A percentile compares a stretch with the other conserved stretches of the same genome.
Conservation (phyloP, 129 eudicot genomes). For the Pseudognaphalium luteoalbum region DNA sequence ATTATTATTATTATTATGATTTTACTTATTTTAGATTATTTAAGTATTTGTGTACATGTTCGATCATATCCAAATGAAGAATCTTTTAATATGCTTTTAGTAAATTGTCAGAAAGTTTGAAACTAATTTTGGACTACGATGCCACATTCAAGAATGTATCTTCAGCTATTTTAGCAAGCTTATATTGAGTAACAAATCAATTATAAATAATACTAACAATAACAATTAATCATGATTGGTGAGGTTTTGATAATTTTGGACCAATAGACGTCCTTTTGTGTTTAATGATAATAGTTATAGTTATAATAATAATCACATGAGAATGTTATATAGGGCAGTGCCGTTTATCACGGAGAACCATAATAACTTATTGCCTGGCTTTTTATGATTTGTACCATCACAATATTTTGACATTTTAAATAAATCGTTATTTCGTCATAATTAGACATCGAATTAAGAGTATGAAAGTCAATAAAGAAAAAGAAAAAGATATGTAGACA, state of each 20-base stretch:
- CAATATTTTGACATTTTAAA: not conserved
- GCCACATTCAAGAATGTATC: too few relatives aligned
- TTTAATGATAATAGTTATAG: too few relatives aligned
- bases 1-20: too few relatives aligned
- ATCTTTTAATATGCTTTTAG: too few relatives aligned
- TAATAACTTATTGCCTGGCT: not conserved
- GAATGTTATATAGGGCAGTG: not conserved
- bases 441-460: not conserved
- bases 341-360: not conserved
- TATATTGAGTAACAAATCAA: slow-evolving; percentile 1
- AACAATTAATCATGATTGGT: not conserved
- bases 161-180: not conserved
- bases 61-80: too few relatives aligned
- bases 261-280: not conserved
- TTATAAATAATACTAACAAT: not conserved
- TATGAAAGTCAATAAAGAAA: not conserved
- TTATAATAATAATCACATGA: too few relatives aligned
- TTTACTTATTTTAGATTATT: not conserved
- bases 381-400: not conserved
- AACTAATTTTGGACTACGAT: too few relatives aligned
- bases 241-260: not conserved
- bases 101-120: too few relatives aligned
- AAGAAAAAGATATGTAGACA: not conserved
- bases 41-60: too few relatives aligned
- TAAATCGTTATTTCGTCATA: not conserved